These are phyloP conservation scores for Cyclotella baltica DNA, from an alignment of 108 stramenopile species.

Conservation along the genomic window DNA sequence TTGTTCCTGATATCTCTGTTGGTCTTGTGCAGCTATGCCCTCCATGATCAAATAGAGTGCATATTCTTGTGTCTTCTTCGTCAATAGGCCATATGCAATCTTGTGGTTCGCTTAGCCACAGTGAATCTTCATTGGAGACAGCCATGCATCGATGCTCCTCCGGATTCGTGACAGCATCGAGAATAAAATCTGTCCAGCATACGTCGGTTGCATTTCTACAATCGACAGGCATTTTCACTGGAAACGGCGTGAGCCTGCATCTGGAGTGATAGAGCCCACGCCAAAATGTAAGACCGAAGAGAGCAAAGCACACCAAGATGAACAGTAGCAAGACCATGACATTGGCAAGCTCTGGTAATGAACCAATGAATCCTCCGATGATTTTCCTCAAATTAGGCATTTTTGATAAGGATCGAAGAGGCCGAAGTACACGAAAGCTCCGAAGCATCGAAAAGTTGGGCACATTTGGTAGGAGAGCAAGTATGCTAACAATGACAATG, in stretches of 20 bases:
- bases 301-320: conserved; percentile 69
- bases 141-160: conserved; percentile 53
- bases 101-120: conserved; percentile 43
- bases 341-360: conserved; percentile 62
- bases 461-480: conserved; percentile 59
- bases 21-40: conserved; percentile 23
- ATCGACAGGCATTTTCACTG: conserved; percentile 49
- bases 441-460: conserved; percentile 67
- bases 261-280: conserved; percentile 63
- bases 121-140: conserved; percentile 48
- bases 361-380: conserved; percentile 59
- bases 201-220: conserved; percentile 46
- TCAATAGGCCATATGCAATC: conserved; percentile 66
- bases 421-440: conserved; percentile 71
- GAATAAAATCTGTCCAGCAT: conserved; percentile 51
- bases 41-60: conserved; percentile 24
- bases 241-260: conserved; percentile 68
- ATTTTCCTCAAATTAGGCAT: conserved; percentile 70
- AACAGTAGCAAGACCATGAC: conserved; percentile 68
- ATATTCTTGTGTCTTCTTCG: conserved; percentile 41
- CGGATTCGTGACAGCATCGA: conserved; percentile 25
- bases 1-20: background rate
- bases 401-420: conserved; percentile 66
- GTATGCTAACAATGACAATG: conserved; percentile 61
- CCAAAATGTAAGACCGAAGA: conserved; percentile 73